These are phyloP conservation scores for Trichoderma gamsii DNA, from an alignment of 495 filamentous ascomycete species.

Conservation along the genomic window DNA sequence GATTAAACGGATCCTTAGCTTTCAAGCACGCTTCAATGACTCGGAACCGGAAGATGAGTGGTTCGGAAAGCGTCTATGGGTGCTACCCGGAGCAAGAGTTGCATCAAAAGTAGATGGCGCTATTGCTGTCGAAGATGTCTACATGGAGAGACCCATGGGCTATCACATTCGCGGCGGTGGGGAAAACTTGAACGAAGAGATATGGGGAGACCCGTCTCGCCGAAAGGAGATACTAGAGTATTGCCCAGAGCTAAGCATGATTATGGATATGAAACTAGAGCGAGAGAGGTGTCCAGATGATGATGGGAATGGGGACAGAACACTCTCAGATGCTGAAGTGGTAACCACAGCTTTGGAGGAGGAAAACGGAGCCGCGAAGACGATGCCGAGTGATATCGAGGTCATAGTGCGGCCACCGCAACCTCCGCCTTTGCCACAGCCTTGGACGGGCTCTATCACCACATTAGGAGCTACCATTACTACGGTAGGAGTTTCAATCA, in stretches of 20 bases:
- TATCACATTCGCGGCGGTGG: conserved; percentile 42
- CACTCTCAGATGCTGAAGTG: neutral
- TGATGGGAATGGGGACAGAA: conserved; percentile 13
- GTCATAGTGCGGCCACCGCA: neutral
- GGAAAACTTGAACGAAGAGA: conserved; percentile 26
- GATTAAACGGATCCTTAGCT: conserved; percentile 36
- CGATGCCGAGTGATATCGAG: neutral
- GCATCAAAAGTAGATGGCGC: conserved; percentile 31
- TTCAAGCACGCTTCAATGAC: conserved; percentile 40
- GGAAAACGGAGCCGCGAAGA: neutral
- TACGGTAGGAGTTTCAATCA: too few species aligned
- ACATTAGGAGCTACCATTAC: neutral
- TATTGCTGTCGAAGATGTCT: conserved; percentile 43
- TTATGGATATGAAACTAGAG: conserved; percentile 46
- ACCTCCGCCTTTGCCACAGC: neutral
- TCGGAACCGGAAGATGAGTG: conserved; percentile 45
- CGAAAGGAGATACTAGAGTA: conserved; percentile 41
- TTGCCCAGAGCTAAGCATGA: conserved; percentile 45
- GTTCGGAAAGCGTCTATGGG: conserved; percentile 38
- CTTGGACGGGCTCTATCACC: neutral
- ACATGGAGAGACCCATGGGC: conserved; percentile 41
- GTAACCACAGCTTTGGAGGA: neutral
- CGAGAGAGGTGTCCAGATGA: conserved; percentile 36
- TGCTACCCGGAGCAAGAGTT: conserved; percentile 41
- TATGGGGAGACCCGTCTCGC: conserved; percentile 36